Conservation (phyloP, 2,329 filamentous ascomycete species). For the Xylariomycetidae sp. region DNA sequence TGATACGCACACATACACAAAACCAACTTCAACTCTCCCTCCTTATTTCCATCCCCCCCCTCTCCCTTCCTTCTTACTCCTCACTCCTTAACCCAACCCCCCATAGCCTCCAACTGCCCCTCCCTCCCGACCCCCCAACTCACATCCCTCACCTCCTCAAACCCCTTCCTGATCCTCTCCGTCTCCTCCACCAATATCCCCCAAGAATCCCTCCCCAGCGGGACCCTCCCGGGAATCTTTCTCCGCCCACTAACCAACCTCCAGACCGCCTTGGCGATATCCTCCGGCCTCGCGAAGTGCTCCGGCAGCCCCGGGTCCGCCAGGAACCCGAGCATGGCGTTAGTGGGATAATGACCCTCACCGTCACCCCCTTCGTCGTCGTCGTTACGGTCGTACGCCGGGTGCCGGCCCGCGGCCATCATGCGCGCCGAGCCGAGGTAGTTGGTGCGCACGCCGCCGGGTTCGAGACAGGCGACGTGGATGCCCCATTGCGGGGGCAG, state of each 20-base stretch:
- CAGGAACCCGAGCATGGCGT: constrained; percentile 25
- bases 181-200: constrained; percentile 26
- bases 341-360: no score
- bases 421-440: constrained; percentile 21
- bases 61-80: no score
- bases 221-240: constrained; percentile 34
- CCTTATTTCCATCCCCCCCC: no score
- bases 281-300: constrained; percentile 27
- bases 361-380: no score
- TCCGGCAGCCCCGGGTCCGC: constrained; percentile 12
- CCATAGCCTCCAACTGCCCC: not conserved
- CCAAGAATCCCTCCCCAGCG: constrained; percentile 35
- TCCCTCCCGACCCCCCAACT: constrained; percentile 15
- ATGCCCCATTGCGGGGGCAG: constrained; percentile 20
- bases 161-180: constrained; percentile 19
- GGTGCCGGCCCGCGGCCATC: constrained; percentile 29
- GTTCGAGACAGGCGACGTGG: constrained; percentile 37
- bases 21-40: no score
- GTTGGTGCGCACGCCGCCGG: constrained; percentile 32
- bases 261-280: constrained; percentile 32
- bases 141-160: constrained; percentile 24
- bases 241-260: constrained; percentile 26
- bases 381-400: constrained; percentile 29
- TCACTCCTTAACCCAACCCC: constrained; percentile 4
- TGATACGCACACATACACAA: no score